phyloP scores from a whole-genome alignment of 2,329 filamentous ascomycete species.

The Calcarisporium arbuscula region DNA sequence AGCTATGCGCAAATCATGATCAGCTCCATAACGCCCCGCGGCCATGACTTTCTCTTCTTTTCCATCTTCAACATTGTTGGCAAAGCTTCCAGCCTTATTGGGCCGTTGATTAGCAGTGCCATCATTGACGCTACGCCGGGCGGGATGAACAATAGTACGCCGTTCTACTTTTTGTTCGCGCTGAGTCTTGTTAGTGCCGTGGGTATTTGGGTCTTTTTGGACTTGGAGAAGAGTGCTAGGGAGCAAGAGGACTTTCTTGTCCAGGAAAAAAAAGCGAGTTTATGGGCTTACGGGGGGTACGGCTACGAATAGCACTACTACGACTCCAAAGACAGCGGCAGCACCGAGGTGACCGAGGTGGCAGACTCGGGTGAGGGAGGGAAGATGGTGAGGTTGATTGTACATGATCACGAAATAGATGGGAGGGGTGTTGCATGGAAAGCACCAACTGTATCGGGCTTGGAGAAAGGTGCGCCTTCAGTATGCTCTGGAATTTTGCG shows the following conservation, averaged over 20 bases:
- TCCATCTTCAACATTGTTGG: constrained; percentile 61
- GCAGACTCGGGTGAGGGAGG: too few relatives aligned
- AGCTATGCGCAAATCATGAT: constrained; percentile 67
- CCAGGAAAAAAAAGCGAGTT: constrained; percentile 19
- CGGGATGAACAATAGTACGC: constrained; percentile 49
- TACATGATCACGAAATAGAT: too few relatives aligned
- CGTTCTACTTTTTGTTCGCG: constrained; percentile 60
- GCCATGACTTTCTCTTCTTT: constrained; percentile 66
- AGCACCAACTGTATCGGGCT: too few relatives aligned
- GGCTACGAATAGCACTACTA: too few relatives aligned
- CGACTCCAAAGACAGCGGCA: too few relatives aligned
- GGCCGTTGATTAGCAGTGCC: constrained; percentile 58
- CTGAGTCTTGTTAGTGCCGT: constrained; percentile 48
- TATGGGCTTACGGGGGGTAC: too few relatives aligned
- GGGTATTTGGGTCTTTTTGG: constrained; percentile 48
- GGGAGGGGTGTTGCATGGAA: too few relatives aligned
- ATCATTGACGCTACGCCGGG: constrained; percentile 57
- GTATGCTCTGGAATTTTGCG: too few relatives aligned
- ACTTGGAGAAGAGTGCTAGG: constrained; percentile 51
- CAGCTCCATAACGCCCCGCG: constrained; percentile 59
- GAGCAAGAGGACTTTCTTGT: constrained; percentile 52
- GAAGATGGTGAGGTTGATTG: too few relatives aligned
- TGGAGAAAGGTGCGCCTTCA: too few relatives aligned
- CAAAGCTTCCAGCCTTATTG: constrained; percentile 62
- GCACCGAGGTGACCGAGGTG: too few relatives aligned